Conservation (phyloP, 371 early-diverging fungal species). For the Mucor sp. region DNA sequence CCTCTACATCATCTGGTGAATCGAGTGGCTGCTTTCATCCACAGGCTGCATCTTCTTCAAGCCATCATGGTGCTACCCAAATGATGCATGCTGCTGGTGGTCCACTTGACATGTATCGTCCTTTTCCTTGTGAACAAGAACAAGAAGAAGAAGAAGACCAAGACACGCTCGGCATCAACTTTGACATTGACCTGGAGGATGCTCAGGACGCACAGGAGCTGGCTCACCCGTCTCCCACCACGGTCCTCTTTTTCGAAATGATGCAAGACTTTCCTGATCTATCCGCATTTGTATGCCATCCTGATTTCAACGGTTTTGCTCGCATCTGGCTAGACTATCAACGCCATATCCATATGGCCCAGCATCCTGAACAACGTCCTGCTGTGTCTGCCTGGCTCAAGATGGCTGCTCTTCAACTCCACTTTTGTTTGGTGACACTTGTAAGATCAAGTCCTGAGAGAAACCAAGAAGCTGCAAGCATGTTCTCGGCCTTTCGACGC, state of each 20-base stretch:
- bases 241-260: constrained; percentile 12
- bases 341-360: constrained; percentile 17
- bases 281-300: constrained; percentile 26
- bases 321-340: constrained; percentile 34
- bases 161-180: neutral
- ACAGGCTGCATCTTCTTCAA: neutral
- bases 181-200: neutral
- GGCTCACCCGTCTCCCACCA: neutral
- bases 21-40: neutral
- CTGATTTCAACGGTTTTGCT: constrained; percentile 24
- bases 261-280: constrained; percentile 33
- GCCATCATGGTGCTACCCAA: neutral
- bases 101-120: neutral
- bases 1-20: neutral
- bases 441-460: neutral
- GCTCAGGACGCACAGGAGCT: neutral
- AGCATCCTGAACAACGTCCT: constrained; percentile 9
- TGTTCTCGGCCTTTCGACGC: constrained; percentile 25
- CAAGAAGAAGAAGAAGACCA: neutral
- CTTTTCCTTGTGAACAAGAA: too few relatives aligned
- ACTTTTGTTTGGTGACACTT: constrained; percentile 3
- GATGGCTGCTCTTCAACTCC: constrained; percentile 12
- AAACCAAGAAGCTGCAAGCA: constrained; percentile 10
- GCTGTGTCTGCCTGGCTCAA: constrained; percentile 19
- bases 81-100: neutral